Evolutionary conservation across 2,329 filamentous ascomycete species (phyloP), one percentile per base, ranked within the genome.

Genomic region (Calonectria pseudoreteaudii): DNA sequence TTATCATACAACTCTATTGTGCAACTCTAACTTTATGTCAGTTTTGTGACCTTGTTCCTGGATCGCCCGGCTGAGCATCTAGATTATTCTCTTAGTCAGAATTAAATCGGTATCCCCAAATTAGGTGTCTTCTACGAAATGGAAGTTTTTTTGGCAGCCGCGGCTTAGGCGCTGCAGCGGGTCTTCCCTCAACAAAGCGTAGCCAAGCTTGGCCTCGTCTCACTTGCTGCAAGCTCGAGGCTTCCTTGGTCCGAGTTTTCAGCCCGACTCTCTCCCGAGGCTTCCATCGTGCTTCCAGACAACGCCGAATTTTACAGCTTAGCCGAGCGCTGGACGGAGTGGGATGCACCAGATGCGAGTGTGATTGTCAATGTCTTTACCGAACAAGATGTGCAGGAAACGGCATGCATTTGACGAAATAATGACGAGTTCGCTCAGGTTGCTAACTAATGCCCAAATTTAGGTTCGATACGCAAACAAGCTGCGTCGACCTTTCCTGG

Each of bases 401-500:
- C 76, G 4, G 76, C 74, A 31, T 30, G 68, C 31, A 34, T 34
- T 34, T 34, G 31, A 34, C 11, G 31, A 10, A 10, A 34, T 10
- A 4, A 2, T 10, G 31, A 34, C 31, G 10, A 34, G 11, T 11
- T 34, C 8, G 10, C 31, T 34, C 31, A 10, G 10, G 31, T 34
- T 2, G 31, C 31, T 10, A 34, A 10, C 31, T 34, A 9, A 77
- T 10, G 14, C 23, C 13, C 7, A 8, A 6, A 0, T 13, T 3
- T 5, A 78, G 76, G 31, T 78, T 18, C 28, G 56, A 10, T 76
- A 74, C 36, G 76, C 76, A 1, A 78, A 78, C 16, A 20, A 70
- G 0, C n/a, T 71, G 4, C 49, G 66, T 0, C 44, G 71, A 4
- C 68, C 70, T 0, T 78, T 78, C 5, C 30, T 78, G 0, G 76